Conservation (phyloP, 768 basidiomycete genomes). For the Boletus tomentosulus region DNA sequence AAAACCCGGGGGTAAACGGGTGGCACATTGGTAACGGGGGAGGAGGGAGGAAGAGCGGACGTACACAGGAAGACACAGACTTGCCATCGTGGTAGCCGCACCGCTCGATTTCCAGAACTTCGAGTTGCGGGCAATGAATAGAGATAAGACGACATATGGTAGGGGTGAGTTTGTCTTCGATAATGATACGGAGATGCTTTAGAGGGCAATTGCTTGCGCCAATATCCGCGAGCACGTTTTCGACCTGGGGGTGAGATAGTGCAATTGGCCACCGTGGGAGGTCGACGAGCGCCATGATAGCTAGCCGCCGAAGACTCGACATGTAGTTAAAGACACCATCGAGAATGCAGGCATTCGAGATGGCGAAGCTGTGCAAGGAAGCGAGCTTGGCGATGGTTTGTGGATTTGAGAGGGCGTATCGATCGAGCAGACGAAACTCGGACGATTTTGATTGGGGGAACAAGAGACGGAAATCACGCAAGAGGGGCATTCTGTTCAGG, state of each 20-base stretch:
- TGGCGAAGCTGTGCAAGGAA: constrained; percentile 32
- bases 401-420: constrained; percentile 14
- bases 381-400: constrained; percentile 28
- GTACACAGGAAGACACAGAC: constrained; percentile 33
- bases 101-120: constrained; percentile 32
- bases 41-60: constrained; percentile 21
- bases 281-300: constrained; percentile 32
- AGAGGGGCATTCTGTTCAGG: constrained; percentile 26
- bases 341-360: constrained; percentile 33
- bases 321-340: constrained; percentile 29
- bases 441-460: constrained; percentile 28
- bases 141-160: constrained; percentile 28
- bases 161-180: constrained; percentile 35
- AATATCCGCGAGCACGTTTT: constrained; percentile 26
- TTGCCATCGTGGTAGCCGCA: constrained; percentile 37
- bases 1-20: constrained; percentile 12
- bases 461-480: constrained; percentile 30
- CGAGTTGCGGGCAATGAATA: constrained; percentile 28
- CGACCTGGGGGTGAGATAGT: constrained; percentile 31
- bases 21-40: constrained; percentile 7
- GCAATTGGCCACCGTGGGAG: constrained; percentile 36
- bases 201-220: constrained; percentile 31
- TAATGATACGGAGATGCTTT: constrained; percentile 32
- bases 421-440: constrained; percentile 28
- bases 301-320: constrained; percentile 26